A percentile compares a stretch with the other conserved stretches of the same genome.
These are phyloP conservation scores for Calcarisporium arbuscula DNA, from an alignment of 2,329 filamentous ascomycete species.

Conservation along the genomic window DNA sequence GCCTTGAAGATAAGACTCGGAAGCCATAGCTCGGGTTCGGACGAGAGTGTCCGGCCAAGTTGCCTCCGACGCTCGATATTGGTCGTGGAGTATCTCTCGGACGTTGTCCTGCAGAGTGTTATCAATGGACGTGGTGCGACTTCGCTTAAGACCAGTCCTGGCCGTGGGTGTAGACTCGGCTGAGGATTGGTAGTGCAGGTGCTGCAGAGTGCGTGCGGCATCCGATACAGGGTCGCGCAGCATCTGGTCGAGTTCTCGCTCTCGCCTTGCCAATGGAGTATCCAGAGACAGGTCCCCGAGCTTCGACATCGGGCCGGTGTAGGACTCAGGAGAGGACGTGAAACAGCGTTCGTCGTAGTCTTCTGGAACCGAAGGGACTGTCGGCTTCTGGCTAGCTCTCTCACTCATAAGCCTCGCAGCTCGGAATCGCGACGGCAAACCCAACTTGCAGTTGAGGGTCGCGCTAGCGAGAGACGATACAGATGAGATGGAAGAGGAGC, in stretches of 20 bases:
- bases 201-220: constrained; percentile 53
- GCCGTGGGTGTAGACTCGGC: constrained; percentile 27
- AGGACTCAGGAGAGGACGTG: constrained; percentile 52
- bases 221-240: constrained; percentile 39
- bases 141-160: constrained; percentile 48
- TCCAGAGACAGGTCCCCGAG: constrained; percentile 43
- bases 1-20: constrained; percentile 27
- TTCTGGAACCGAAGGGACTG: constrained; percentile 52
- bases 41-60: constrained; percentile 32
- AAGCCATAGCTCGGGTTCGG: constrained; percentile 22
- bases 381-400: constrained; percentile 45
- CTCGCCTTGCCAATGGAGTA: constrained; percentile 38
- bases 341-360: constrained; percentile 45
- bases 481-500: constrained; percentile 60
- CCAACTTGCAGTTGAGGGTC: constrained; percentile 45
- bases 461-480: constrained; percentile 55
- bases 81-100: constrained; percentile 49
- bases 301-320: constrained; percentile 46
- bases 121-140: constrained; percentile 52
- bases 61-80: constrained; percentile 19
- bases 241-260: constrained; percentile 39
- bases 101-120: constrained; percentile 60
- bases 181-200: constrained; percentile 43
- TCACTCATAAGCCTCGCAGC: constrained; percentile 52
- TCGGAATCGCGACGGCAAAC: constrained; percentile 58